Base-by-base conservation (phyloP, 192 early-diverging fungal species). In the Piromyces finnis region DNA sequence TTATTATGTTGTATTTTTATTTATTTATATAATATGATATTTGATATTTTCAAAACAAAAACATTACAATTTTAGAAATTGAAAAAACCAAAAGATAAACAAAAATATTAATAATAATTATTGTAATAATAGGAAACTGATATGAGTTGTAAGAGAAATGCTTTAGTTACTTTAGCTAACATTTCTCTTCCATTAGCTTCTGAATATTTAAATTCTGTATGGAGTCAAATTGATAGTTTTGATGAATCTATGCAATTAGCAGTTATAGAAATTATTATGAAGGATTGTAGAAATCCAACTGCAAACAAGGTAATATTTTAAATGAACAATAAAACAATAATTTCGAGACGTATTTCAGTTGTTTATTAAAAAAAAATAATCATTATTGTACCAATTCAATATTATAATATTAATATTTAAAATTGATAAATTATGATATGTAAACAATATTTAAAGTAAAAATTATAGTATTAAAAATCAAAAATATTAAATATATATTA, bases 221-320 rank as follows among this genome's bases (percentile, higher is more conserved):
- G 91, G 79, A 83, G 85, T 78, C 90, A 93, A 78, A 93, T 98
- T 28, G 83, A 88, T 26, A 90, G 88, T 77, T 93, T 94, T 84
- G 98, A 99, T 83, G 96, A 98, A 84, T 85, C 94, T 79, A 84
- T 99, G 81, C 98, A 99, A 86, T 91, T 98, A 81, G 92, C 94
- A 14, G 92, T 93, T 51, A 95, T 99, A 80, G 97, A 99, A 81
- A 84, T 99, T 80, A 95, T 99, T 81, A 92, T 96, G 79, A 98
- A 96, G 85, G 92, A 95, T 82, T 93, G 93, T 84, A 90, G 90
- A 78, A 92, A 87, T 77, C 92, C 94, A 79, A 83, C 88, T 14
- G 90, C 92, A 5, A 94, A 97, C 81, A 96, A 96, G 93, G 92
- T 93, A 83, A 84, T 28, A 15, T 79, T 79, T 84, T 81, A 27